Conservation (phyloP, 441 rosid genomes). For the Gossypium gossypioides region DNA sequence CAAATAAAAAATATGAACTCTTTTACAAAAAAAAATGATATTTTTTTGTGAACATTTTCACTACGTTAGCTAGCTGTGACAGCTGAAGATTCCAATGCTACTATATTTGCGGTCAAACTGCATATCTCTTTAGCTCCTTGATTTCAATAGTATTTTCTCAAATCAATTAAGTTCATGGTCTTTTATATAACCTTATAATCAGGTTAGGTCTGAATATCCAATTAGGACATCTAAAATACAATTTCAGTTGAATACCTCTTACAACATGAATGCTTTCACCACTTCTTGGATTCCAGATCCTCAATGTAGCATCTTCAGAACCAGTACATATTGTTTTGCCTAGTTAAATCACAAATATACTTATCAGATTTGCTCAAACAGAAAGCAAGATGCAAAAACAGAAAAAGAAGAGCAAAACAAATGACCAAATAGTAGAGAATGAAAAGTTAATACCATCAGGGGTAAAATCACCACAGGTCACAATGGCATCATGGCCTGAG, state of each 20-base stretch:
- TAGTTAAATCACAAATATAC: not conserved
- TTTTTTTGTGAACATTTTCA: not conserved
- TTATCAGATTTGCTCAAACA: not conserved
- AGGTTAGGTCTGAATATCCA: not conserved
- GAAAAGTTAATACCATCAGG: constrained; percentile 58
- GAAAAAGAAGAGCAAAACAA: not conserved
- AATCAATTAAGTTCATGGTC: not conserved
- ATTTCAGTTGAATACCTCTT: constrained; percentile 37
- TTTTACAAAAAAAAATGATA: not conserved
- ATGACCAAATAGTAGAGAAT: not conserved
- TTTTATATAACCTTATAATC: not conserved
- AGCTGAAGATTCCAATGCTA: not conserved
- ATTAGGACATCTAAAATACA: not conserved
- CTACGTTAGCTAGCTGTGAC: not conserved
- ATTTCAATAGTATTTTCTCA: not conserved
- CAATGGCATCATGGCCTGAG: constrained; percentile 58
- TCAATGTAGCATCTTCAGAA: constrained; percentile 82
- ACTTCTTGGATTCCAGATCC: constrained; percentile 80
- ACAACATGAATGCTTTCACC: constrained; percentile 65
- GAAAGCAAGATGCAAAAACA: not conserved
- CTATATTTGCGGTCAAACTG: not conserved
- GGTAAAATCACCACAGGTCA: constrained; percentile 87
- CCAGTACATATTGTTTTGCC: constrained; percentile 85
- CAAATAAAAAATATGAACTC: not conserved
- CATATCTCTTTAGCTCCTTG: not conserved